These are phyloP conservation scores for Alnus glutinosa DNA, from an alignment of 306 rosid species.

Conservation along the genomic window DNA sequence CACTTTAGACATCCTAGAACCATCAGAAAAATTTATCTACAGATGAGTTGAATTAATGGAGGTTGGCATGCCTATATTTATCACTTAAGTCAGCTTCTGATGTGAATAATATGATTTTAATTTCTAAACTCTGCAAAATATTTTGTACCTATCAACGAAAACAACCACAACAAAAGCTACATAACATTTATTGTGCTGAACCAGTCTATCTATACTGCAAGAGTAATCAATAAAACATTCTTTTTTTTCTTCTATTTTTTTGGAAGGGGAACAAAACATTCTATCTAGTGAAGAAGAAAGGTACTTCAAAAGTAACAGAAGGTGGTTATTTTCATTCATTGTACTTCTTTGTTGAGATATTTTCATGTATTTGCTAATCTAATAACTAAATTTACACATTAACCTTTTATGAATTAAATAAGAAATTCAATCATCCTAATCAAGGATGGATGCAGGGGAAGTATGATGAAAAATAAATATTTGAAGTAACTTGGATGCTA, in stretches of 20 bases:
- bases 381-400: not conserved
- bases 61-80: not conserved
- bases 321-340: not conserved
- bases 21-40: not conserved
- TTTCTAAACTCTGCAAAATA: not conserved
- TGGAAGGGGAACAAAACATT: not conserved
- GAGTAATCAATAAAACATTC: not conserved
- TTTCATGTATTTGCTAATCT: not conserved
- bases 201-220: not conserved
- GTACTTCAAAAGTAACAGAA: not conserved
- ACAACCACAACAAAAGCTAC: not conserved
- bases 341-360: not conserved
- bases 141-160: not conserved
- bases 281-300: not conserved
- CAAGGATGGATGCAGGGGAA: not conserved
- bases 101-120: not conserved
- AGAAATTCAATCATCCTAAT: not conserved
- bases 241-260: no score
- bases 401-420: not conserved
- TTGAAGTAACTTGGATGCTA: not conserved
- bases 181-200: not conserved
- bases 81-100: not conserved
- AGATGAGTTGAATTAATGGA: not conserved
- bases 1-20: not conserved
- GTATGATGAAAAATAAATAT: not conserved